phyloP scores from a whole-genome alignment of 78 protist genomes.

The Carpediemonas membranifera region DNA sequence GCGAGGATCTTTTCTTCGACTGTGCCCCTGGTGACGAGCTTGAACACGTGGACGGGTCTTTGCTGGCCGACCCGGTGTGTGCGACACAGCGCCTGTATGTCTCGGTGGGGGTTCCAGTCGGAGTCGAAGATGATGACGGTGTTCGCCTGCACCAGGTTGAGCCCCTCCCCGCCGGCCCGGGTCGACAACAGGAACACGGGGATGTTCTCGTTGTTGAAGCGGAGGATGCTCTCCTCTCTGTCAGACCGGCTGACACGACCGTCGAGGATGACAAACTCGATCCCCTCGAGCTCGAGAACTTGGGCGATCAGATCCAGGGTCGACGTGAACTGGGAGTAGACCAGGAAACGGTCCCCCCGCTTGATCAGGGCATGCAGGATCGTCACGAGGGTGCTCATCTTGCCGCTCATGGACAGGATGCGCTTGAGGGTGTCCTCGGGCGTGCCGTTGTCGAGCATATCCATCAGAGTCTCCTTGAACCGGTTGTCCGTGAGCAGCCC shows the following conservation, averaged over 20 bases:
- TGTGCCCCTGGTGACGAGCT: conserved; percentile 63
- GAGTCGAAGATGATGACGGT: conserved; percentile 84
- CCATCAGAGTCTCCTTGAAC: no score
- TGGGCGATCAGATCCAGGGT: conserved; percentile 93
- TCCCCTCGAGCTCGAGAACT: conserved; percentile 30
- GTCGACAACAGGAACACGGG: conserved; percentile 82
- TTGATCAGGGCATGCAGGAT: conserved; percentile 36
- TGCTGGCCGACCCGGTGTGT: conserved; percentile 97
- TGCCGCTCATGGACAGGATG: conserved; percentile 46
- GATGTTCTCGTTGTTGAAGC: conserved; percentile 30
- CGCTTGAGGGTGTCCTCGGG: conserved; percentile 24
- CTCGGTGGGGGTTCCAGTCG: conserved; percentile 92
- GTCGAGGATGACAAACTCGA: conserved; percentile 80
- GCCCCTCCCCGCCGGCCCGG: conserved; percentile 93
- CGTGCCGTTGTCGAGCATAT: conserved; percentile 57
- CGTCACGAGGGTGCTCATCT: conserved; percentile 75
- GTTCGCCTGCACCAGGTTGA: conserved; percentile 82
- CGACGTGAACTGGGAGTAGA: conserved; percentile 82
- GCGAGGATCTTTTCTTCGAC: conserved; percentile 88
- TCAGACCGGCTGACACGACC: conserved; percentile 63
- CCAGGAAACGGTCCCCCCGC: conserved; percentile 16
- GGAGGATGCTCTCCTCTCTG: conserved; percentile 61
- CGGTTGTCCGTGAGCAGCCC: no score
- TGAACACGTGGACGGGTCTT: conserved; percentile 71
- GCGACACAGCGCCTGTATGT: conserved; percentile 95